phyloP scores from a whole-genome alignment of 495 filamentous ascomycete genomes.

The Bacidia rubella region DNA sequence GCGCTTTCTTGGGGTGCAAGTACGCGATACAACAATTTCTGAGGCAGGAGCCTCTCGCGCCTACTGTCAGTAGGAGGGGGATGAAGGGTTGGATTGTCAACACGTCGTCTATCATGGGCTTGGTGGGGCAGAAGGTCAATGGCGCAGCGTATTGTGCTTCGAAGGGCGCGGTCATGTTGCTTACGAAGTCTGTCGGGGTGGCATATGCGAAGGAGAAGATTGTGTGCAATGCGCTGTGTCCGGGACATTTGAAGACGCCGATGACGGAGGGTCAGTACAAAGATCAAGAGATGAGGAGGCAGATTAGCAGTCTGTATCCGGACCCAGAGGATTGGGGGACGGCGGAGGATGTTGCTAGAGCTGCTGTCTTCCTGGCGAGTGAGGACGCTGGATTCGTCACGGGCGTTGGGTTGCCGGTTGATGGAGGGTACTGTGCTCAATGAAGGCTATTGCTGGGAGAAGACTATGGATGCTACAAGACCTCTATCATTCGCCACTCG shows the following conservation, averaged over 20 bases:
- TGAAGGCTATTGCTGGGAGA: not conserved
- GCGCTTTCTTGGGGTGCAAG: slow-evolving; percentile 38
- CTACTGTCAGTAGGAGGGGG: slow-evolving; percentile 11
- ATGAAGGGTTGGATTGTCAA: slow-evolving; percentile 46
- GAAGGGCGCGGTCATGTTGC: slow-evolving; percentile 36
- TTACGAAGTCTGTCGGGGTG: slow-evolving; percentile 35
- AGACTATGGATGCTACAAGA: no score
- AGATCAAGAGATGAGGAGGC: slow-evolving; percentile 4
- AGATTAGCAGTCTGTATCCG: not conserved
- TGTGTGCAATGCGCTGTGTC: slow-evolving; percentile 29
- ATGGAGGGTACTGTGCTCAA: slow-evolving; percentile 35
- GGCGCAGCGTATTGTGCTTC: slow-evolving; percentile 27
- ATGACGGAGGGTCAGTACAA: slow-evolving; percentile 12
- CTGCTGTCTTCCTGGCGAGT: slow-evolving; percentile 37
- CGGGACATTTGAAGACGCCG: slow-evolving; percentile 11
- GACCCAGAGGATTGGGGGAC: slow-evolving; percentile 18
- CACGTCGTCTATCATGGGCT: slow-evolving; percentile 33
- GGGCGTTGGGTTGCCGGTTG: slow-evolving; percentile 32
- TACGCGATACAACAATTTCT: slow-evolving; percentile 38
- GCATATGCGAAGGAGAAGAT: slow-evolving; percentile 39
- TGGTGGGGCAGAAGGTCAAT: slow-evolving; percentile 20
- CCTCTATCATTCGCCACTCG: no score
- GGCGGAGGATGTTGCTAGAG: slow-evolving; percentile 34
- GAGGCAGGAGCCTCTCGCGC: slow-evolving; percentile 29
- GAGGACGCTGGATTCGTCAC: slow-evolving; percentile 37